Evolutionary conservation across 257 asterid genomes (phyloP), one percentile per base, ranked within the genome.

Genomic region (Solanum virginianum): DNA sequence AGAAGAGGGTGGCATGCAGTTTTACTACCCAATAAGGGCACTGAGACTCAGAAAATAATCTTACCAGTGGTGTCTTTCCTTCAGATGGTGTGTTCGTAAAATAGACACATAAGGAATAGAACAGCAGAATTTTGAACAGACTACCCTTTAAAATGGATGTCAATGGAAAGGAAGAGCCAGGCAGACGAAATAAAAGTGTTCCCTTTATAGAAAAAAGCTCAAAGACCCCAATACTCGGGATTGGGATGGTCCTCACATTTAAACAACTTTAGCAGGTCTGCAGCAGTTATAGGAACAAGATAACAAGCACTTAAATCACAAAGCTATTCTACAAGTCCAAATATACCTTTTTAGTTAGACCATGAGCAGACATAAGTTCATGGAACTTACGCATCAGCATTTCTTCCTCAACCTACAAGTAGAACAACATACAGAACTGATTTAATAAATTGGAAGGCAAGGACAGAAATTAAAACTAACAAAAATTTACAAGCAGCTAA

Each of bases 351-450:
- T 86, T 89, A 32, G 86, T 72, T 74, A 87, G 92, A 87, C 91
- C 94, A 87, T 91, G 91, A 87, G 95, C 95, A 82, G 84, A 87
- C 98, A 94, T 96, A 86, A 91, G 90, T 84, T 95, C 98, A 69
- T 93, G 92, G 91, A 90, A 96, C 88, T 93, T 94, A 87, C 93
- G 96, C 99, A 95, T 96, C 87, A 95, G 80, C 98, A 96, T 92
- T 87, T 95, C 98, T 88, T 96, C 97, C 90, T 95, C 98, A 15
- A 95, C 97, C 98, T 94, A 89, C 86, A 88, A 85, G 79, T 7
- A 69, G 47, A 26, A 29, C 60, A 9, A 75, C 49, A 26, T 77
- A 53, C 10, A 16, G 10, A 24, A 51, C 24, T 51, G 47, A 77
- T 77, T 1, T 18, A 51, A 15, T 77, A 26, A 9, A 51, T 16